Conservation (phyloP, 371 early-diverging fungal genomes). For the Actinomucor elegans region DNA sequence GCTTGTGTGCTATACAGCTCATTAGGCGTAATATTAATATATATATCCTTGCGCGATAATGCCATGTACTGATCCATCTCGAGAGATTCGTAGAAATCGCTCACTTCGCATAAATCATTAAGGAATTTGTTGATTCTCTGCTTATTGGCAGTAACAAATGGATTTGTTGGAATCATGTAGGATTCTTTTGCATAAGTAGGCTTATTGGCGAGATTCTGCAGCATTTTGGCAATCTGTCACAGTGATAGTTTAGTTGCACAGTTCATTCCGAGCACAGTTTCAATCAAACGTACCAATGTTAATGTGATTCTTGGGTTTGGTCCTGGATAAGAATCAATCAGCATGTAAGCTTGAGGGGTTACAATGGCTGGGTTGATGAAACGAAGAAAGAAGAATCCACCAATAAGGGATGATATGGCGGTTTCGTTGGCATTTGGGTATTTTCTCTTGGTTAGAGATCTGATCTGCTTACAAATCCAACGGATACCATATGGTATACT, state of each 20-base stretch:
- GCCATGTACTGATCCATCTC: constrained; percentile 97
- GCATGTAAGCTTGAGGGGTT: constrained; percentile 92
- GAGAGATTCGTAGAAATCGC: constrained; percentile 90
- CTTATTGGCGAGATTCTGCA: constrained; percentile 93
- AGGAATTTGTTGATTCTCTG: constrained; percentile 81
- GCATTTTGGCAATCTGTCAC: constrained; percentile 77
- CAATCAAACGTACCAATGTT: constrained; percentile 80
- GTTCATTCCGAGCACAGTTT: too few relatives aligned
- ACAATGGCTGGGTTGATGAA: constrained; percentile 97
- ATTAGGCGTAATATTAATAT: constrained; percentile 84
- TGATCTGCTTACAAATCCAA: constrained; percentile 98
- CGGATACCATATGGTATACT: constrained; percentile 94
- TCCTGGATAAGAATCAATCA: constrained; percentile 81
- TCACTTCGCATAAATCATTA: constrained; percentile 88
- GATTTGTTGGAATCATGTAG: constrained; percentile 85
- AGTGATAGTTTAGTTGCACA: too few relatives aligned
- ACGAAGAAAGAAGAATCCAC: constrained; percentile 97
- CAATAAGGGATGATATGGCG: constrained; percentile 91
- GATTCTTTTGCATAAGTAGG: constrained; percentile 88
- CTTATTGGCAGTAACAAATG: constrained; percentile 87
- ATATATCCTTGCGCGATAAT: constrained; percentile 85
- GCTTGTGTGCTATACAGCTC: constrained; percentile 90
- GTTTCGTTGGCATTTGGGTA: constrained; percentile 88
- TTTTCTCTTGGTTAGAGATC: constrained; percentile 87
- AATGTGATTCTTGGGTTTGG: constrained; percentile 84